phyloP scores from a whole-genome alignment of 352 stramenopile genomes.

The Halophytophthora batemanensis region DNA sequence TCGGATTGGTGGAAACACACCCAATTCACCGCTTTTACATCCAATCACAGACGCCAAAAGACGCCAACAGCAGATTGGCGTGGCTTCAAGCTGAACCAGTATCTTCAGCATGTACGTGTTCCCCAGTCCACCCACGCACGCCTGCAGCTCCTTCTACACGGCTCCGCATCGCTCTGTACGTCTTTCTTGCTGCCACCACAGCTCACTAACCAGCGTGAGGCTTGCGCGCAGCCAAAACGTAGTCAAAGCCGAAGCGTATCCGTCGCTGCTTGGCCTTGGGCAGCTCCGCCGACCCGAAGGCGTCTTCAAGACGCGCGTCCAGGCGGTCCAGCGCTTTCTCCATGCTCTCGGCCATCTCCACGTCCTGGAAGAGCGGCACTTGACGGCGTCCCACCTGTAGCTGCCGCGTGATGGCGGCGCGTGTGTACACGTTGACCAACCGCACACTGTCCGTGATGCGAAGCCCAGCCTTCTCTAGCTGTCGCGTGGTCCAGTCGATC shows the following conservation, averaged over 20 bases:
- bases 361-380: constrained; percentile 69
- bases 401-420: constrained; percentile 83
- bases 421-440: constrained; percentile 88
- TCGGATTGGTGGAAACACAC: too few species aligned
- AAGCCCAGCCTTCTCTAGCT: constrained; percentile 61
- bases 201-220: constrained; percentile 1
- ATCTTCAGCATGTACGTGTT: too few species aligned
- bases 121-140: too few species aligned
- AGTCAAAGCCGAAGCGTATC: constrained; percentile 88
- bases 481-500: constrained; percentile 81
- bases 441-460: constrained; percentile 45
- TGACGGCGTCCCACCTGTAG: constrained; percentile 87
- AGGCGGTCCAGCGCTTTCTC: constrained; percentile 59
- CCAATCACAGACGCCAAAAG: too few species aligned
- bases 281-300: constrained; percentile 25
- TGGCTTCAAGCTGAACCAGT: too few species aligned
- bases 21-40: too few species aligned
- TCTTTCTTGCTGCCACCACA: background rate
- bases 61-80: too few species aligned
- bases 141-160: too few species aligned
- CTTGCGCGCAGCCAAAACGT: constrained; percentile 71
- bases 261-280: constrained; percentile 26
- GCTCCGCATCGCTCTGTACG: background rate
- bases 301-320: constrained; percentile 26
- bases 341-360: constrained; percentile 31